These are phyloP conservation scores for Globisporangium barbulae DNA, from an alignment of 352 stramenopile species.

Conservation along the genomic window DNA sequence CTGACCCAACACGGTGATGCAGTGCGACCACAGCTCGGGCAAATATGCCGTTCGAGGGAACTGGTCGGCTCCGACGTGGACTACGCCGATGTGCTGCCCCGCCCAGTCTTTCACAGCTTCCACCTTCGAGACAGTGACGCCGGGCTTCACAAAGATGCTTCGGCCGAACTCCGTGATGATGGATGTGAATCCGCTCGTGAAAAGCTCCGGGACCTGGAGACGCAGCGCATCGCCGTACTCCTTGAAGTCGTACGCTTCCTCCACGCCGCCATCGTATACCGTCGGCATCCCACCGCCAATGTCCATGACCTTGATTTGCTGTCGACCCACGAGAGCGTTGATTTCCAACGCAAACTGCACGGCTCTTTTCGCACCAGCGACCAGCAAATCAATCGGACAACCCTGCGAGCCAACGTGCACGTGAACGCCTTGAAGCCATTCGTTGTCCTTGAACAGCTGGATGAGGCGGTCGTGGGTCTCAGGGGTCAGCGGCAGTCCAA, in stretches of 20 bases:
- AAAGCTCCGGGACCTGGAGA: constrained; percentile 76
- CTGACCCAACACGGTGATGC: constrained; percentile 62
- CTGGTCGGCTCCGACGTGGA: constrained; percentile 90
- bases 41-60: constrained; percentile 89
- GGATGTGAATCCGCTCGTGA: constrained; percentile 62
- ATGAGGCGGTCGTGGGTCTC: constrained; percentile 52
- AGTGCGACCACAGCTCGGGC: constrained; percentile 80
- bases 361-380: constrained; percentile 67
- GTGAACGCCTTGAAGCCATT: constrained; percentile 87
- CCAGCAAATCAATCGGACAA: constrained; percentile 82
- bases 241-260: constrained; percentile 73
- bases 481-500: constrained; percentile 75
- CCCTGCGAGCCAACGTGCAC: constrained; percentile 89
- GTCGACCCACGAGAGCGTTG: constrained; percentile 49
- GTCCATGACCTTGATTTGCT: constrained; percentile 80
- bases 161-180: constrained; percentile 93
- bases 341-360: constrained; percentile 77
- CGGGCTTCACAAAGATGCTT: constrained; percentile 84
- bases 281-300: constrained; percentile 91
- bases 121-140: constrained; percentile 83
- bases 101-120: constrained; percentile 88
- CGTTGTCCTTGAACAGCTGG: constrained; percentile 56
- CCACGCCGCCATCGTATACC: constrained; percentile 73
- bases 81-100: constrained; percentile 71
- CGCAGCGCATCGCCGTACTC: constrained; percentile 75